Base-by-base conservation (phyloP, 2,329 filamentous ascomycete species). In the Colletotrichum horii region DNA sequence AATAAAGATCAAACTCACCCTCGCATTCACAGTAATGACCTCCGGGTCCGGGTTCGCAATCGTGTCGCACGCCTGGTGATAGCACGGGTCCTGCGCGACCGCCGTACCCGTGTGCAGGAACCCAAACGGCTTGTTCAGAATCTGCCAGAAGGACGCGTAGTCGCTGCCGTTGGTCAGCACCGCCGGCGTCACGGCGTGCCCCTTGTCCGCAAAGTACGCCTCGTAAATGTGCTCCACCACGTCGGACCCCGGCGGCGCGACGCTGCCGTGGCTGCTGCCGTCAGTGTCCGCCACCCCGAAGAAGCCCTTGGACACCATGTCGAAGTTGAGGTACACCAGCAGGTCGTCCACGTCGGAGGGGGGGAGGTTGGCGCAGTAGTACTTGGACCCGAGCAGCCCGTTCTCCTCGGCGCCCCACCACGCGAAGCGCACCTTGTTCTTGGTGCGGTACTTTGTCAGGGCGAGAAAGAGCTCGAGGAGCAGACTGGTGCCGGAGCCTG, bases 71-170 rank as follows among this genome's bases (percentile, higher is more conserved):
- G 84, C 84, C 38, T 86, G 80, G 77, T 85, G 79, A 78, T 83
- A 81, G 77, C 81, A 77, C 43, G 79, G 73, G 76, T 83, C 71
- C 79, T 85, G 79, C 80, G 90, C 83, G 34, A 84, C 87, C 75
- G 91, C 90, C 3, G 90, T 91, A 7, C 92, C 92, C 3, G 91
- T 93, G 78, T 91, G 90, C 30, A 93, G 83, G 14, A 91, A 91
- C 84, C 90, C 56, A 82, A 87, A 26, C 85, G 90, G 79, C 92
- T 92, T 84, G 9, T 80, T 66, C 30, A 90, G 89, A 48, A 88
- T 84, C 56, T 89, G 85, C 38, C 91, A 85, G 84, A 93, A 93
- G 1, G 89, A 88, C 14, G 88, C 90, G 77, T 93, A 93, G 79
- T 93, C 92, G 14, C 88, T 91, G 66, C 91, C 88, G 8, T 89